Evolutionary conservation across 2,329 filamentous ascomycete genomes (phyloP).

Genomic region (Trichoderma oligosporum): DNA sequence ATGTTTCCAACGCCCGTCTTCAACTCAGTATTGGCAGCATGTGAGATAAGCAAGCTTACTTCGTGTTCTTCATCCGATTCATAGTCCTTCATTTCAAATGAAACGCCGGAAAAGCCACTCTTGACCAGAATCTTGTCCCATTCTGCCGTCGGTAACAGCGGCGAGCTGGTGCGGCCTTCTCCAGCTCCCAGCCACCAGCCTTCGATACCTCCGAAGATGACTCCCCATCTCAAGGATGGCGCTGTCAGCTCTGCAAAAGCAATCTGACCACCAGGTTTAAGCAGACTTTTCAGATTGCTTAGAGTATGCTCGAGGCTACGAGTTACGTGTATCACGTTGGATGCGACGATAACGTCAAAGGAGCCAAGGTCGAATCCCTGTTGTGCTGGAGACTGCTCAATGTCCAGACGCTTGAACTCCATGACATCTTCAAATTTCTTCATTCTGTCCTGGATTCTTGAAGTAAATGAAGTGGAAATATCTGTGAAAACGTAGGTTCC

Average conservation of each 20-base stretch:
- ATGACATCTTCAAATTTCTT: slow-evolving; percentile 13
- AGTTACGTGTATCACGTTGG: slow-evolving; percentile 22
- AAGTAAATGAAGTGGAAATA: slow-evolving; percentile 31
- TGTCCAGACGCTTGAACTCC: slow-evolving; percentile 27
- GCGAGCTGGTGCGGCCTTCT: slow-evolving; percentile 10
- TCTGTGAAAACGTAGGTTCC: slow-evolving; percentile 37
- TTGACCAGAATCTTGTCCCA: slow-evolving; percentile 8
- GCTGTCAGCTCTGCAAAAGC: slow-evolving; percentile 17
- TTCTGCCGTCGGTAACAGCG: background rate
- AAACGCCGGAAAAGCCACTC: slow-evolving; percentile 15
- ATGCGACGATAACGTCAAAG: slow-evolving; percentile 27
- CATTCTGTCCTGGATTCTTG: slow-evolving; percentile 21
- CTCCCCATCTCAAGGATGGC: slow-evolving; percentile 15
- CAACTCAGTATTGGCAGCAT: background rate
- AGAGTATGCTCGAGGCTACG: background rate
- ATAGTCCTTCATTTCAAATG: slow-evolving; percentile 12
- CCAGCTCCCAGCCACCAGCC: slow-evolving; percentile 17
- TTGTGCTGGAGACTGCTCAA: slow-evolving; percentile 11
- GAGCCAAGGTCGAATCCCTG: slow-evolving; percentile 21
- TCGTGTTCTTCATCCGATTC: slow-evolving; percentile 11
- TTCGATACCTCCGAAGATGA: background rate
- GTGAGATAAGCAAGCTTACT: slow-evolving; percentile 12
- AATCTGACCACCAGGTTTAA: slow-evolving; percentile 18
- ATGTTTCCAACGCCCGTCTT: background rate
- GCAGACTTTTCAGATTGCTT: slow-evolving; percentile 6